Base-by-base conservation (phyloP, 2,329 filamentous ascomycete genomes). In the Lasiodiplodia gonubiensis region DNA sequence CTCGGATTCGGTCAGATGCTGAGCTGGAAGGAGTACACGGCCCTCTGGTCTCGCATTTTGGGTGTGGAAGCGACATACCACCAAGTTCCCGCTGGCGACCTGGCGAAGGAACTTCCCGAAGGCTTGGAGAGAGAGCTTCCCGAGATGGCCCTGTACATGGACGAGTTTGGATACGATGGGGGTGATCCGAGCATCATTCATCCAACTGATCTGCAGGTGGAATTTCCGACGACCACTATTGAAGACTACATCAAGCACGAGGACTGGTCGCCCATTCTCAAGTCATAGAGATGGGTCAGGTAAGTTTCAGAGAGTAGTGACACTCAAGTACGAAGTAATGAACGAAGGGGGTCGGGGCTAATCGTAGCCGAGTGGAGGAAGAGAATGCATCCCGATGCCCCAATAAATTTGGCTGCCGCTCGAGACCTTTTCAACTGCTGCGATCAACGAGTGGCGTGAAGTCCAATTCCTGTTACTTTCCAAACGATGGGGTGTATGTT, bases 161-260 rank as follows among this genome's bases (percentile, higher is more conserved):
- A 74, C 14, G 73, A 78, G 57, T 79, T 74, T 70, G 78, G 79
- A 1, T 80, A 77, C 67, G 74, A 79, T 70, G 78, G 78, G 0
- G 69, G 74, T 1, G 76, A 79, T 68, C 70, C 72, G 7, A 70
- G 70, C 54, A 70, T 78, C 8, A 68, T 79, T 3, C 73, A 74
- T 68, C 75, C 76, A 7, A 71, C 70, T 70, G 70, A 74, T 55
- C 68, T 71, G n/a, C 70, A 64, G 1, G 64, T 75, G 5, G 64
- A 71, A 11, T 69, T 74, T 23, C 68, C 69, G 52, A 64, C 66
- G 30, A 74, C 71, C 23, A 72, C 71, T 2, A 68, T 74, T 42
- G 71, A 74, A 59, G 74, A 76, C 55, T 75, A 75, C 49, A 68
- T 76, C 39, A 69, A 71, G 68, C 54, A 63, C 2, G 67, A 72